Conservation (phyloP, 2,329 filamentous ascomycete genomes). For the Xylaria sp. region DNA sequence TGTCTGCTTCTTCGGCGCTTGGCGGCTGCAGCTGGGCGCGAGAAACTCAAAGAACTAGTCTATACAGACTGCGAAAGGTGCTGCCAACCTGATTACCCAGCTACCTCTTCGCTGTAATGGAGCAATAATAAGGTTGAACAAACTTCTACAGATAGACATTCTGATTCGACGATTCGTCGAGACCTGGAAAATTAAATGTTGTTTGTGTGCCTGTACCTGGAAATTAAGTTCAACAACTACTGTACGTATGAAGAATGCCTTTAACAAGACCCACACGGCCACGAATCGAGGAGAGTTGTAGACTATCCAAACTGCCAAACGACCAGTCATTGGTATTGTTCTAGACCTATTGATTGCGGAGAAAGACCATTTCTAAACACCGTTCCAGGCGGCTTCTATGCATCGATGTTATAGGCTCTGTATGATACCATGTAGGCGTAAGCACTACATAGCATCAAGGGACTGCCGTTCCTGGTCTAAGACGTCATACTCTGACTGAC, state of each 20-base stretch:
- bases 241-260: background rate
- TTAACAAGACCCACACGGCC: background rate
- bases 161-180: conserved; percentile 1
- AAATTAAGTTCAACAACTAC: conserved; percentile 6
- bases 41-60: conserved; percentile 5
- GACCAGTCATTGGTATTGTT: conserved; percentile 1
- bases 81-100: background rate
- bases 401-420: conserved; percentile 13
- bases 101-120: background rate
- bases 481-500: too few relatives aligned
- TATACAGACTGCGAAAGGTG: background rate
- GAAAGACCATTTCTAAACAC: conserved; percentile 19
- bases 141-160: conserved; percentile 1
- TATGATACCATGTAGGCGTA: too few relatives aligned
- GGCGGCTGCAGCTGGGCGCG: conserved; percentile 24
- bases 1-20: conserved; percentile 9
- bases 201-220: conserved; percentile 5
- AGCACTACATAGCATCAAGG: too few relatives aligned
- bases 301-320: background rate
- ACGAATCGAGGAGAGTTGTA: background rate
- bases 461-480: too few relatives aligned
- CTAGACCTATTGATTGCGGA: conserved; percentile 25
- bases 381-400: conserved; percentile 13
- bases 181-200: background rate
- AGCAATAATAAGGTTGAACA: conserved; percentile 3